Evolutionary conservation across 2,329 filamentous ascomycete genomes (phyloP).

Genomic region (Alternaria brassicicola): DNA sequence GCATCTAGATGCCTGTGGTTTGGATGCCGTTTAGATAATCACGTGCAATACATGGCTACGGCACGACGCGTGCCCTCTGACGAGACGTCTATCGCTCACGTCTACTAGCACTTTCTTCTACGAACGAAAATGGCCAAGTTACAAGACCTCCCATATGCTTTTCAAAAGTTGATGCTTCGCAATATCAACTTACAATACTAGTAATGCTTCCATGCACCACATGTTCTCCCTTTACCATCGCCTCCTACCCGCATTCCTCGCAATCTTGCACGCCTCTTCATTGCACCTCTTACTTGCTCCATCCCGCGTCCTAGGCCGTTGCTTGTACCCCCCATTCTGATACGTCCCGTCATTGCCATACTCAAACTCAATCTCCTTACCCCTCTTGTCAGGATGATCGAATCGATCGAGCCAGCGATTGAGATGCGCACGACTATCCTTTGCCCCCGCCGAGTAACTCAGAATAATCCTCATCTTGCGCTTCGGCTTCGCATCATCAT

Average conservation of each 20-base stretch:
- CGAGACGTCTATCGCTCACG: not conserved
- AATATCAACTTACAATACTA: not conserved
- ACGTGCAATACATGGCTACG: not conserved
- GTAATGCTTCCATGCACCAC: not conserved
- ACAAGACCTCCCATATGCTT: not conserved
- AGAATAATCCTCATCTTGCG: conserved; percentile 11
- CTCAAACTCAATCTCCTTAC: conserved; percentile 11
- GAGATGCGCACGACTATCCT: conserved; percentile 11
- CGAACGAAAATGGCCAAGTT: not conserved
- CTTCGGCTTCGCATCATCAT: not conserved
- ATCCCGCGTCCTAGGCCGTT: not conserved
- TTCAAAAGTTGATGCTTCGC: not conserved
- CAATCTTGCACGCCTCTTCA: not conserved
- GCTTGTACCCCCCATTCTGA: conserved; percentile 4
- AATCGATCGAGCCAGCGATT: conserved; percentile 20
- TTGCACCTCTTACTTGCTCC: conserved; percentile 4
- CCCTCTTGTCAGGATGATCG: conserved; percentile 11
- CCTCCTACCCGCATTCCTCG: not conserved
- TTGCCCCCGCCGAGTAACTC: conserved; percentile 7
- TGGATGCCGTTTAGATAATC: not conserved
- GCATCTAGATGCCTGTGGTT: not conserved
- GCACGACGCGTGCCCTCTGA: not conserved
- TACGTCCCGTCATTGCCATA: conserved; percentile 8
- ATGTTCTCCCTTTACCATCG: not conserved
- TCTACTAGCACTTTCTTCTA: not conserved